phyloP scores from a whole-genome alignment of 2,329 filamentous ascomycete species.

The Gaeumannomyces sp. region DNA sequence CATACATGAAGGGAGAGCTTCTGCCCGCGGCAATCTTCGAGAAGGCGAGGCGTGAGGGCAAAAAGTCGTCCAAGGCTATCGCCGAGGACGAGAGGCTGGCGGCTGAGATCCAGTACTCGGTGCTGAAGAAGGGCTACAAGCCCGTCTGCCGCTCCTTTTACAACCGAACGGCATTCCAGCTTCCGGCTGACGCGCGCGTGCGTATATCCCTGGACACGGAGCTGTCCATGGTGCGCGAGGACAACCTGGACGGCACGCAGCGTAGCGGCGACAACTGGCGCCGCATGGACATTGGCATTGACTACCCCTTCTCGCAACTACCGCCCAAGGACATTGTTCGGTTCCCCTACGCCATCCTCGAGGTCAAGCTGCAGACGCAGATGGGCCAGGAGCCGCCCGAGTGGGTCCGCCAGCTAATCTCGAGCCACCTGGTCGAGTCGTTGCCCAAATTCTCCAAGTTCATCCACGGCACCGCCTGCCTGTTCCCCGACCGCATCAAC shows the following conservation, averaged over 20 bases:
- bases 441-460: constrained; percentile 99
- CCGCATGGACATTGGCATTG: constrained; percentile 94
- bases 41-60: constrained; percentile 90
- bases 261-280: constrained; percentile 88
- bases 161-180: constrained; percentile 94
- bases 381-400: constrained; percentile 90
- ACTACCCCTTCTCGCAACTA: constrained; percentile 87
- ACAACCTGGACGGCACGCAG: constrained; percentile 76
- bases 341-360: constrained; percentile 92
- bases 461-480: constrained; percentile 84
- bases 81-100: constrained; percentile 85
- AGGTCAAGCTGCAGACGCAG: constrained; percentile 97
- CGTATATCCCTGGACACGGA: constrained; percentile 97
- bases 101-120: constrained; percentile 86
- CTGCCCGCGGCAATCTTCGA: constrained; percentile 88
- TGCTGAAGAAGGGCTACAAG: constrained; percentile 77
- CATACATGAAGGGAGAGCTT: constrained; percentile 77
- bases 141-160: constrained; percentile 96
- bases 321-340: constrained; percentile 78
- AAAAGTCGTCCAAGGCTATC: constrained; percentile 88
- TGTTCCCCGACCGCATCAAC: constrained; percentile 83
- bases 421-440: constrained; percentile 94
- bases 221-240: constrained; percentile 88
- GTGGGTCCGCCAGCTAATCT: constrained; percentile 90
- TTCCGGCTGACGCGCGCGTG: constrained; percentile 91